A percentile compares a stretch with the other conserved stretches of the same genome.
Conservation (phyloP, 768 basidiomycete species). For the Termitomyces sp. region DNA sequence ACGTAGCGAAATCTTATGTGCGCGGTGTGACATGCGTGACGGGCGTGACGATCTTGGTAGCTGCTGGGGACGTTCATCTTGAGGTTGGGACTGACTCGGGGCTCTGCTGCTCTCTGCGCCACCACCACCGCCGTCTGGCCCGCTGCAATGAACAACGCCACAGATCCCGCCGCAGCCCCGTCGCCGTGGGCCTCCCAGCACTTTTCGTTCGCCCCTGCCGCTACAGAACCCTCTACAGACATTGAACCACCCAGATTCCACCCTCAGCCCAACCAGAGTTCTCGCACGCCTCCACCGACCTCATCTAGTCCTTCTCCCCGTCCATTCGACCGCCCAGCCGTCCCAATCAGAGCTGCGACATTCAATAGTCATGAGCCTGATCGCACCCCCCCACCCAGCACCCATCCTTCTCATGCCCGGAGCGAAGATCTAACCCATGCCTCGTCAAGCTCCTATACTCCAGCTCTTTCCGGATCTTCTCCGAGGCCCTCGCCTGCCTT, state of each 20-base stretch:
- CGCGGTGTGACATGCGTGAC: constrained; percentile 11
- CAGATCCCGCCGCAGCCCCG: constrained; percentile 32
- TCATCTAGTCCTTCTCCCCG: constrained; percentile 30
- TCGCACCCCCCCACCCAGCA: constrained; percentile 42
- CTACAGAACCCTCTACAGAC: constrained; percentile 26
- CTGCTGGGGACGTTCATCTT: constrained; percentile 13
- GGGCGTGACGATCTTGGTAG: constrained; percentile 17
- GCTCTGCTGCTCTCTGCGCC: not conserved
- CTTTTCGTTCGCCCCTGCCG: constrained; percentile 20
- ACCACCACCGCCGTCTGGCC: constrained; percentile 1
- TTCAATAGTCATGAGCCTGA: constrained; percentile 53
- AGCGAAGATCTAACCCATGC: constrained; percentile 74
- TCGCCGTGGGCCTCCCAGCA: constrained; percentile 35
- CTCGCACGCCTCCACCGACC: constrained; percentile 33
- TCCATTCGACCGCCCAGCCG: constrained; percentile 37
- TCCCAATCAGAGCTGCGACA: constrained; percentile 68
- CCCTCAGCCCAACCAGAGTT: constrained; percentile 17
- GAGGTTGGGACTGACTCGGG: not conserved
- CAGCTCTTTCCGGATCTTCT: constrained; percentile 32
- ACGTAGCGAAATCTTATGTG: too few species aligned
- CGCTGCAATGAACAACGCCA: constrained; percentile 36
- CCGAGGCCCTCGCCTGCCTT: constrained; percentile 46
- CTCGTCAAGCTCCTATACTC: constrained; percentile 26
- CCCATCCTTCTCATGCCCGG: constrained; percentile 48
- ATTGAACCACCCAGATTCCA: constrained; percentile 22